These are phyloP conservation scores for Akanthomyces lecanii DNA, from an alignment of 2,329 filamentous ascomycete genomes.

Conservation along the genomic window DNA sequence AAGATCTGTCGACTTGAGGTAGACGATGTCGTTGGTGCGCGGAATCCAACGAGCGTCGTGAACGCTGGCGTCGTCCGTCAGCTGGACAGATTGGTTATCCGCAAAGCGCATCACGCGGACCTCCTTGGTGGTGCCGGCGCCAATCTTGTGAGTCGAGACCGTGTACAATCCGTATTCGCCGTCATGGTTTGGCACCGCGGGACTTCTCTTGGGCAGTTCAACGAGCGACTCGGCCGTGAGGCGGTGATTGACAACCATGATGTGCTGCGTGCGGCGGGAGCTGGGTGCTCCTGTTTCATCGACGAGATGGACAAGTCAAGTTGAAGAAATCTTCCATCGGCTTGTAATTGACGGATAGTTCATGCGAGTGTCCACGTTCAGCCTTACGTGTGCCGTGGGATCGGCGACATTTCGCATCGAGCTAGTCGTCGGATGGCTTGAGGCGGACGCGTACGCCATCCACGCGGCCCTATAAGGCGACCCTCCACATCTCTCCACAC, in stretches of 20 bases:
- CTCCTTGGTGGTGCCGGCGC: slow-evolving; percentile 27
- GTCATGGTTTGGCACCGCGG: slow-evolving; percentile 37
- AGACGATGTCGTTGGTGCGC: slow-evolving; percentile 29
- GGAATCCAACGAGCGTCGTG: slow-evolving; percentile 37
- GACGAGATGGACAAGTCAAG: background rate
- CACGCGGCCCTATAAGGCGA: slow-evolving; percentile 11
- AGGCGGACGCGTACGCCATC: slow-evolving; percentile 8
- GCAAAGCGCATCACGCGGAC: slow-evolving; percentile 32
- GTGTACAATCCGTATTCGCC: slow-evolving; percentile 40
- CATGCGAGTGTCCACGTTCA: background rate
- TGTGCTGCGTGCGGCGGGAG: background rate
- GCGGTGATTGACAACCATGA: slow-evolving; percentile 15
- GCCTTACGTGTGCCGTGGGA: slow-evolving; percentile 8
- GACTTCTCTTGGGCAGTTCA: slow-evolving; percentile 27
- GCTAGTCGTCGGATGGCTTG: background rate
- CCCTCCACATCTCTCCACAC: no score
- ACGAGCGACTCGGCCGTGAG: slow-evolving; percentile 33
- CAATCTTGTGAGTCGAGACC: slow-evolving; percentile 35
- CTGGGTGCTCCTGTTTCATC: background rate
- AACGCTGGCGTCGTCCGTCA: slow-evolving; percentile 27
- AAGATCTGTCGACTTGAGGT: slow-evolving; percentile 27
- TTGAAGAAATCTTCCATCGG: background rate
- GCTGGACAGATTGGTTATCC: slow-evolving; percentile 25
- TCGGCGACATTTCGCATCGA: background rate
- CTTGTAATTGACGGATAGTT: background rate